Evolutionary conservation across 2,329 filamentous ascomycete genomes (phyloP).

Genomic region (Mollisia scopiformis): DNA sequence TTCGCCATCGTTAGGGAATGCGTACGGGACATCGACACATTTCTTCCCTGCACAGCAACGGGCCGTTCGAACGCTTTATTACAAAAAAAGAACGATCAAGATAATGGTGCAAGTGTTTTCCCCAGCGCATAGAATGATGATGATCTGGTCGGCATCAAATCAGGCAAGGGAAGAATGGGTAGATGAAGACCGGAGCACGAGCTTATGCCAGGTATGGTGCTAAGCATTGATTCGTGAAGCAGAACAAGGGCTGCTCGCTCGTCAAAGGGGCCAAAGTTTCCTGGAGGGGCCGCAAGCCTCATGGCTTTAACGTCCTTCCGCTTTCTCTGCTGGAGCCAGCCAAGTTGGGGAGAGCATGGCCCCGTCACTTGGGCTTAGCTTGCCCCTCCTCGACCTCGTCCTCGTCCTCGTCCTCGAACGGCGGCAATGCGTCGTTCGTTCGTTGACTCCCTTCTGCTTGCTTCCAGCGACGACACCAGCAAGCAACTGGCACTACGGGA

Average conservation of each 20-base stretch:
- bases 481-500: no score
- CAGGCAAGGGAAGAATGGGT: constrained; percentile 28
- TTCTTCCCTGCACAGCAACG: constrained; percentile 18
- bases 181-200: constrained; percentile 32
- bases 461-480: constrained; percentile 22
- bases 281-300: constrained; percentile 30
- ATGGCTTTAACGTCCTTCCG: constrained; percentile 35
- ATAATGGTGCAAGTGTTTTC: constrained; percentile 8
- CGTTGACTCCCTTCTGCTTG: constrained; percentile 4
- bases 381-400: no score
- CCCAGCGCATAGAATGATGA: constrained; percentile 26
- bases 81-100: no score
- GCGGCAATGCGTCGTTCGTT: no score
- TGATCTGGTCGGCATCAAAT: constrained; percentile 28
- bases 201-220: constrained; percentile 33
- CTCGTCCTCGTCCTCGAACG: no score
- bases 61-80: constrained; percentile 19
- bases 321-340: constrained; percentile 25
- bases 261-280: constrained; percentile 29
- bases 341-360: constrained; percentile 15
- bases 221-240: constrained; percentile 34
- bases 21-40: constrained; percentile 37
- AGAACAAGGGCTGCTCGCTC: constrained; percentile 22
- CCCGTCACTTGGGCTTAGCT: constrained; percentile 16
- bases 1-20: constrained; percentile 37